Evolutionary conservation across 495 filamentous ascomycete genomes (phyloP).

Genomic region (Talaromyces wortmannii): DNA sequence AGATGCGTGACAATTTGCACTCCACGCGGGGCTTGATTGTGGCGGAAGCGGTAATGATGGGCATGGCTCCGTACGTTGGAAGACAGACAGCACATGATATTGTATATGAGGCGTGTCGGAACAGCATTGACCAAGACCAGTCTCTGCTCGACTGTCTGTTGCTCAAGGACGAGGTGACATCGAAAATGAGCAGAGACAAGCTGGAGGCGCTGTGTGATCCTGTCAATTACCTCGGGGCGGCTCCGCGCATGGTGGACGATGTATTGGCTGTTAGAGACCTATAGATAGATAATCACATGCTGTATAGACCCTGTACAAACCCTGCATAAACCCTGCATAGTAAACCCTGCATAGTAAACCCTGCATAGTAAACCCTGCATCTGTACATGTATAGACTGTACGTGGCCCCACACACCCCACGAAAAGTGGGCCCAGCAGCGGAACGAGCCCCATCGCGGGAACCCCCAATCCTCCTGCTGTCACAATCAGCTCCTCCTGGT

Average conservation of each 20-base stretch:
- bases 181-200: conserved; percentile 26
- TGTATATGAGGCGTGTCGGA: conserved; percentile 46
- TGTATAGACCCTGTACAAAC: no score
- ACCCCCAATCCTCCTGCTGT: no score
- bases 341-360: no score
- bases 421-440: no score
- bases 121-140: conserved; percentile 35
- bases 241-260: conserved; percentile 42
- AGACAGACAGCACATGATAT: conserved; percentile 45
- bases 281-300: background rate
- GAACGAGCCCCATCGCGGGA: no score
- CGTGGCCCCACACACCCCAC: no score
- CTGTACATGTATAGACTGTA: no score
- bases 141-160: conserved; percentile 32
- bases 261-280: conserved; percentile 24
- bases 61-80: conserved; percentile 38
- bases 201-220: conserved; percentile 39
- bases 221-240: conserved; percentile 42
- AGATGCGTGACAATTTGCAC: conserved; percentile 41
- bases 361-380: no score
- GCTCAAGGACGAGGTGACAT: conserved; percentile 29
- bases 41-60: conserved; percentile 54
- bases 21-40: conserved; percentile 44
- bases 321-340: no score
- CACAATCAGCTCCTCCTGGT: no score